Percentiles rank a stretch among this genome's conserved stretches.
Evolutionary conservation across 192 early-diverging fungal species (phyloP).

Genomic region (Dissophora globulifera): DNA sequence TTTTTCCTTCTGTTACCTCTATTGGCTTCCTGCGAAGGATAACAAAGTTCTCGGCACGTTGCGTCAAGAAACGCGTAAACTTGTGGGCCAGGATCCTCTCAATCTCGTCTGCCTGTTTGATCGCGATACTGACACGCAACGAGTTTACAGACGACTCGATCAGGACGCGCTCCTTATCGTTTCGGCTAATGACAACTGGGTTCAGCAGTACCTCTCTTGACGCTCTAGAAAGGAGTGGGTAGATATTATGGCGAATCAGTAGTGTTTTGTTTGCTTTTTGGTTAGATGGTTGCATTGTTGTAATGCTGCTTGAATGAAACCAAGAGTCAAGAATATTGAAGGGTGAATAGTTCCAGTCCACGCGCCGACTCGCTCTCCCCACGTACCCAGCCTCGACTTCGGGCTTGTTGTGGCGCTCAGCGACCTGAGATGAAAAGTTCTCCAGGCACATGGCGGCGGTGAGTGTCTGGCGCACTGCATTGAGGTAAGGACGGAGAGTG

Average conservation of each 20-base stretch:
- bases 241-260: no score
- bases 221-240: conserved; percentile 65
- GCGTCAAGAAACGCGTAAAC: conserved; percentile 98
- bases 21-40: conserved; percentile 93
- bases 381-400: conserved; percentile 91
- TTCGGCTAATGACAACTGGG: conserved; percentile 86
- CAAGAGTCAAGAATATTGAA: no score
- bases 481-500: conserved; percentile 95
- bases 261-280: no score
- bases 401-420: conserved; percentile 98
- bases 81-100: conserved; percentile 95
- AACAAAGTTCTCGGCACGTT: conserved; percentile 96
- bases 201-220: conserved; percentile 89
- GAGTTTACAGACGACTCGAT: conserved; percentile 95
- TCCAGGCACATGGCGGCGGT: conserved; percentile 96
- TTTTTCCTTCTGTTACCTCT: conserved; percentile 56
- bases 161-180: conserved; percentile 93
- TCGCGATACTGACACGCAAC: conserved; percentile 91
- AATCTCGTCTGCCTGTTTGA: conserved; percentile 98
- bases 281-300: no score
- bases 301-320: no score
- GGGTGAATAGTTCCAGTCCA: no score
- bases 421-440: conserved; percentile 97
- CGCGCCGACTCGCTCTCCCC: no score
- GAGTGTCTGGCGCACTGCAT: conserved; percentile 91